phyloP scores from a whole-genome alignment of 140 eudicot genomes.

The Oenanthe javanica region DNA sequence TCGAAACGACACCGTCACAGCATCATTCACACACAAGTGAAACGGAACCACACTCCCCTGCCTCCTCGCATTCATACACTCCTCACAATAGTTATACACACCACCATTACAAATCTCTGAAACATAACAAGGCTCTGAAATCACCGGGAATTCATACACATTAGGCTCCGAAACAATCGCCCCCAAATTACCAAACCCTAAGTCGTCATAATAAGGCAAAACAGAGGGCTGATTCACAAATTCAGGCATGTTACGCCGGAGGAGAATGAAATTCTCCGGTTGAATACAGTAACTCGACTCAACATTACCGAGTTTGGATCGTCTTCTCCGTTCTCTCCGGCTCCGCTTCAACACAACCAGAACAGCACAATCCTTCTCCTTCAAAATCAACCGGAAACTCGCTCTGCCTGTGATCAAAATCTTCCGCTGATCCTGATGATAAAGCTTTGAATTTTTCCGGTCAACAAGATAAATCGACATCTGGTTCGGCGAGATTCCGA shows the following conservation, averaged over 20 bases:
- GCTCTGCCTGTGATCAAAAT: conserved; percentile 59
- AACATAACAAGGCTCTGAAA: conserved; percentile 13
- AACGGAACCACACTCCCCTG: conserved; percentile 34
- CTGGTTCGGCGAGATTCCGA: conserved; percentile 80
- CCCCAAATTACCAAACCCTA: conserved; percentile 12
- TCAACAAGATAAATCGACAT: conserved; percentile 57
- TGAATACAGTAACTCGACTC: conserved; percentile 17
- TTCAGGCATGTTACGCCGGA: conserved; percentile 29
- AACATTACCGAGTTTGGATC: conserved; percentile 17
- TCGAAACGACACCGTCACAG: conserved; percentile 27
- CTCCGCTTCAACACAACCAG: conserved; percentile 59
- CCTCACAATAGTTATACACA: conserved; percentile 20
- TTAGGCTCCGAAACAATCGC: conserved; percentile 10
- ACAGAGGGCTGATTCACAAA: conserved; percentile 10
- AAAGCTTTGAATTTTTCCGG: conserved; percentile 11
- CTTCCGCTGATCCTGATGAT: conserved; percentile 19
- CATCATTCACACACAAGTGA: conserved; percentile 55
- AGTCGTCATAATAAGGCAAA: conserved; percentile 6
- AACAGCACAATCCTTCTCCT: conserved; percentile 37
- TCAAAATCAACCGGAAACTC: conserved; percentile 34
- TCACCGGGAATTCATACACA: conserved; percentile 12
- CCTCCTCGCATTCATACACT: conserved; percentile 26
- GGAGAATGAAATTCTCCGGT: conserved; percentile 32
- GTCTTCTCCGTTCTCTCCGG: conserved; percentile 42
- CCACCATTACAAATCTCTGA: background rate